Conservation (phyloP, 495 filamentous ascomycete genomes). For the Aspergillus mulundensis region DNA sequence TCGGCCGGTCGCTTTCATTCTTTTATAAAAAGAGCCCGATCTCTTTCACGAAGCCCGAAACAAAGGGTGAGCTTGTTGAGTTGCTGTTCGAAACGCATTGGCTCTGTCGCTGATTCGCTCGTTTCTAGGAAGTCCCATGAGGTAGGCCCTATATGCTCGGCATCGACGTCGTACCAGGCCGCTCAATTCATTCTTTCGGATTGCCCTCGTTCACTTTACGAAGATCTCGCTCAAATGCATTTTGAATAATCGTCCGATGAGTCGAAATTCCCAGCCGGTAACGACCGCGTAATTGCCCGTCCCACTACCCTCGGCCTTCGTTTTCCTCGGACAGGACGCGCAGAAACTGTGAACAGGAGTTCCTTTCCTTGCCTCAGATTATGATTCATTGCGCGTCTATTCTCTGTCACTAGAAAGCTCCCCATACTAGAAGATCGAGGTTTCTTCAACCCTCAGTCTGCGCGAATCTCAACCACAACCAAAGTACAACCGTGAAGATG, state of each 20-base stretch:
- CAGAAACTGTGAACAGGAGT: neutral
- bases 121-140: neutral
- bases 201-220: neutral
- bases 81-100: neutral
- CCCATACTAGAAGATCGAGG: neutral
- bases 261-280: neutral
- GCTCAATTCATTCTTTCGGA: neutral
- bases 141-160: neutral
- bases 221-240: neutral
- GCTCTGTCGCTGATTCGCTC: neutral
- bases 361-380: neutral
- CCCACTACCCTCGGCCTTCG: neutral
- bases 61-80: neutral
- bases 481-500: slow-evolving; percentile 18
- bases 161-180: neutral
- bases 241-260: neutral
- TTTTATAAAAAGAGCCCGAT: neutral
- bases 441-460: neutral
- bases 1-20: neutral
- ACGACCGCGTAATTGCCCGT: neutral
- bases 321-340: neutral
- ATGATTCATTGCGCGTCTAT: neutral
- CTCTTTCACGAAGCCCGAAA: neutral
- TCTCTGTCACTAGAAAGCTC: neutral
- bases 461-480: neutral